phyloP scores from a whole-genome alignment of 306 rosid species.

The Castanopsis chinensis region DNA sequence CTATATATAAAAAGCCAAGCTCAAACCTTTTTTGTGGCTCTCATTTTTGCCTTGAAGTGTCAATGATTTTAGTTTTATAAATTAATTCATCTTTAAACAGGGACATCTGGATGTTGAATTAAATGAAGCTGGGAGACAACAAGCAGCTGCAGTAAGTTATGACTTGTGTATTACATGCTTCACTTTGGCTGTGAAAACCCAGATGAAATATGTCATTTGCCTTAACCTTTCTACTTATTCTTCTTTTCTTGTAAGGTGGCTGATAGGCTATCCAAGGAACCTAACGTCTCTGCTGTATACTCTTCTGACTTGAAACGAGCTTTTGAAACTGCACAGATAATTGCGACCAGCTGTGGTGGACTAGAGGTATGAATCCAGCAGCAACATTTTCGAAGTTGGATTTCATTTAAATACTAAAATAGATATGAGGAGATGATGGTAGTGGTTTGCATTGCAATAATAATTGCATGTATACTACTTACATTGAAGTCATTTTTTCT shows the following conservation, averaged over 20 bases:
- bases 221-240: conserved; percentile 14
- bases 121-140: conserved; percentile 88
- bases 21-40: neutral
- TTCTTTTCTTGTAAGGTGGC: conserved; percentile 61
- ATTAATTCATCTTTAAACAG: conserved; percentile 39
- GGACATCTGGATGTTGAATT: conserved; percentile 86
- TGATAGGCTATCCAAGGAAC: conserved; percentile 69
- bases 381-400: conserved; percentile 18
- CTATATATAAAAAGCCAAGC: neutral
- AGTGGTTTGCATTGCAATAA: neutral
- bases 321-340: conserved; percentile 72
- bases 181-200: conserved; percentile 10
- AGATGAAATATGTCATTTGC: conserved; percentile 4
- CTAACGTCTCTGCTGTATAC: conserved; percentile 62
- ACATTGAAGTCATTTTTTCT: conserved; percentile 18
- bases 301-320: conserved; percentile 93
- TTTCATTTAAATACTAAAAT: neutral
- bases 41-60: conserved; percentile 12
- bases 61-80: conserved; percentile 5
- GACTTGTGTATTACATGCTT: conserved; percentile 1
- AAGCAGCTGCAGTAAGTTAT: conserved; percentile 77
- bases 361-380: conserved; percentile 54
- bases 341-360: conserved; percentile 74
- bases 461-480: neutral
- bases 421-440: conserved; percentile 3